A percentile compares a stretch with the other conserved stretches of the same genome.
These are phyloP conservation scores for Phytophthora europaea DNA, from an alignment of 352 stramenopile species.

Conservation along the genomic window DNA sequence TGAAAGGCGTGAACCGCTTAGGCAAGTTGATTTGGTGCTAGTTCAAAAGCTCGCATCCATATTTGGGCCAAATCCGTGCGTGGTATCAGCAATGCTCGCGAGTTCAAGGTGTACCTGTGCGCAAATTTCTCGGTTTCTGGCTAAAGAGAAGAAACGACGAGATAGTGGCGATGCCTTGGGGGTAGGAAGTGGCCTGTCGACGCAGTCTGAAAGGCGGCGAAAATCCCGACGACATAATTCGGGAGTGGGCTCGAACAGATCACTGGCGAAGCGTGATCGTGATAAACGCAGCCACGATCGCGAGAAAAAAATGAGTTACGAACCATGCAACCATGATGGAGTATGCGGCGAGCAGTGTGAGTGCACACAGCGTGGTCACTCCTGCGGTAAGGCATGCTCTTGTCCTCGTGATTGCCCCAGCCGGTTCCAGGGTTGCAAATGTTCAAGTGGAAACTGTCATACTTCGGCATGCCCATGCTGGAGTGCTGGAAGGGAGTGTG, in stretches of 20 bases:
- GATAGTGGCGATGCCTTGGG: constrained; percentile 38
- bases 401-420: constrained; percentile 74
- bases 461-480: constrained; percentile 66
- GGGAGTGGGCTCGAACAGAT: constrained; percentile 26
- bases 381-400: constrained; percentile 69
- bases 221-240: constrained; percentile 26
- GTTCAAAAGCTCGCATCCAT: constrained; percentile 58
- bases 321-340: constrained; percentile 70
- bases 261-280: constrained; percentile 44
- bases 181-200: constrained; percentile 2
- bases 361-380: constrained; percentile 61
- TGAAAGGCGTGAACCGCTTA: constrained; percentile 14
- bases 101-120: constrained; percentile 46
- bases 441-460: constrained; percentile 58
- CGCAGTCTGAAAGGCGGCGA: constrained; percentile 21
- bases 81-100: constrained; percentile 53
- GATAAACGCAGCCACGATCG: constrained; percentile 55
- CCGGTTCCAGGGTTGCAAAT: constrained; percentile 77
- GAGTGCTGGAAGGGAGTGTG: constrained; percentile 63
- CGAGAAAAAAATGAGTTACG: constrained; percentile 64
- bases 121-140: constrained; percentile 44
- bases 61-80: constrained; percentile 54
- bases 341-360: constrained; percentile 62
- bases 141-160: constrained; percentile 29
- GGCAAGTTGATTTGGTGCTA: constrained; percentile 50